A percentile compares a stretch with the other conserved stretches of the same genome.
Conservation (phyloP, 169 alveolate genomes). For the Theileria luwenshuni region DNA sequence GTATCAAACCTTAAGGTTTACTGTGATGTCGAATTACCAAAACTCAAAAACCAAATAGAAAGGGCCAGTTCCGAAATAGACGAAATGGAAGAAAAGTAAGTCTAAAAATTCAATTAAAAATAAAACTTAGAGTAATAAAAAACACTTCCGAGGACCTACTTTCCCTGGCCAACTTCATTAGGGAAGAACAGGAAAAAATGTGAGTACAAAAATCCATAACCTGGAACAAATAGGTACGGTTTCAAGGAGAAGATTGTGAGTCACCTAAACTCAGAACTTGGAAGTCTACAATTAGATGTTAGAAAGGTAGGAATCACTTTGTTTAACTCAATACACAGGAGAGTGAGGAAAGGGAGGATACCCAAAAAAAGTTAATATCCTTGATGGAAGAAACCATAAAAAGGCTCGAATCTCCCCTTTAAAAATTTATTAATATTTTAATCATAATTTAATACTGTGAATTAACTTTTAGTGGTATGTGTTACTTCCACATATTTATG, state of each 20-base stretch:
- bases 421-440: slow-evolving; percentile 13
- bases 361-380: slow-evolving; percentile 39
- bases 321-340: slow-evolving; percentile 39
- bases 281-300: slow-evolving; percentile 26
- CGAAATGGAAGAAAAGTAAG: slow-evolving; percentile 60
- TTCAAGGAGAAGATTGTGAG: slow-evolving; percentile 31
- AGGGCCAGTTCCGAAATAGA: slow-evolving; percentile 25
- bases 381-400: slow-evolving; percentile 68
- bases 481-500: not conserved
- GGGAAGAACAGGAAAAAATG: slow-evolving; percentile 47
- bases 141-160: slow-evolving; percentile 57
- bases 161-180: slow-evolving; percentile 53
- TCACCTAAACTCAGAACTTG: slow-evolving; percentile 26
- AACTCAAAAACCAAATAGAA: slow-evolving; percentile 38
- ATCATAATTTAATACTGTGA: not conserved
- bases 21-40: slow-evolving; percentile 56
- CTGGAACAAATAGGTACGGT: slow-evolving; percentile 23
- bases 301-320: slow-evolving; percentile 36
- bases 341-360: slow-evolving; percentile 60
- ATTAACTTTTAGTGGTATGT: not conserved
- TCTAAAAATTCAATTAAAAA: not conserved
- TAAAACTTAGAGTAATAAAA: slow-evolving; percentile 20
- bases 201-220: not conserved
- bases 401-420: slow-evolving; percentile 58
- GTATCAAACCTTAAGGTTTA: slow-evolving; percentile 45